Base-by-base conservation (phyloP, 1,284 basidiomycete genomes). In the Acaromyces ingoldii region DNA sequence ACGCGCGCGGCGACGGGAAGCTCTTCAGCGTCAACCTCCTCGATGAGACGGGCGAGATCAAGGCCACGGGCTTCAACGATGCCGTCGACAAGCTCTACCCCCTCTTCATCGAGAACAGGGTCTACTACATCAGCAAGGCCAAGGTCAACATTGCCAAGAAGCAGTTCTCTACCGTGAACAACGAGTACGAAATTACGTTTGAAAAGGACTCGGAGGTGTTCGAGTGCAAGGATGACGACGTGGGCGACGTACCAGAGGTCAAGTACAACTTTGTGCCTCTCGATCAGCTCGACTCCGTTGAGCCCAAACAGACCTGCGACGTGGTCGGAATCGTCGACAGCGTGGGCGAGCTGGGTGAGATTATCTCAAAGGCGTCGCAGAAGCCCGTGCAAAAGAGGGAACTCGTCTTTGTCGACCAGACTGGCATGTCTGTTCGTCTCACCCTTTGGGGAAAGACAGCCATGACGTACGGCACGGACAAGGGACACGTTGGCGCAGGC, bases 381-480 rank as follows among this genome's bases (percentile, higher is more conserved):
- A 64, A 67, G 34, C 70, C 65, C 6, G 62, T 75, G 9, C 57
- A 66, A 55, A 75, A 75, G 63, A 56, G 72, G 19, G 72, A 73
- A 49, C 51, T 75, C 42, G 86, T 83, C 1, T 78, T 99, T 15
- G 91, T 92, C 13, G 95, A 99, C 75, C 83, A 83, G 58, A 87
- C 89, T 7, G 82, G 82, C 28, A 90, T 81, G 74, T 84, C 85
- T 29, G 85, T 93, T 31, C 83, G 89, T 26, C 76, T 97, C 61
- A 98, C 95, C 2, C 79, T 98, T 5, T 99, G 95, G 93, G 95
- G 93, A 26, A 91, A 89, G 75, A 87, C 89, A 74, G 95, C 93
- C 1, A 91, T 97, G 73, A 63, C 64, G 15, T 38, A 46, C 29
- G 49, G 52, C 24, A 51, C 43, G 13, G n/a, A 30, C 15, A 7